Evolutionary conservation across 352 stramenopile species (phyloP).

Genomic region (Phytopythium chamaehyphon): DNA sequence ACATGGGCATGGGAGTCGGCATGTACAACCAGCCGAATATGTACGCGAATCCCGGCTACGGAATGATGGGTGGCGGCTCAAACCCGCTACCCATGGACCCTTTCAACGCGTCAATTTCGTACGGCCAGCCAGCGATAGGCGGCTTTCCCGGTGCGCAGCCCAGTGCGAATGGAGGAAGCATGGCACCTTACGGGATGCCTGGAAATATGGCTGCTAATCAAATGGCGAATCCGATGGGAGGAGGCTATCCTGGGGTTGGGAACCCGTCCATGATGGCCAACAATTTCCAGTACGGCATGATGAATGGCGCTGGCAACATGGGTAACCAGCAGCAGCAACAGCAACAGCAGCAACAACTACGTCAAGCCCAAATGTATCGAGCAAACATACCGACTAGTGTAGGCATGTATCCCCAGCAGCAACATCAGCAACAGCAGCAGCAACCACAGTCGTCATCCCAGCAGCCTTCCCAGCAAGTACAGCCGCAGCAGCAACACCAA

Average conservation of each 20-base stretch:
- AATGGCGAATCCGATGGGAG: conserved; percentile 54
- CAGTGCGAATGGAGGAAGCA: conserved; percentile 9
- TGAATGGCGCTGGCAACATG: background rate
- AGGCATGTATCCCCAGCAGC: conserved; percentile 6
- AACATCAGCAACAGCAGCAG: conserved; percentile 19
- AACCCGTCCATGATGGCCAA: conserved; percentile 26
- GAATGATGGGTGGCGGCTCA: conserved; percentile 21
- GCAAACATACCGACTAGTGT: background rate
- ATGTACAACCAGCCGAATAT: conserved; percentile 49
- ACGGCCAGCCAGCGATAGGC: conserved; percentile 17
- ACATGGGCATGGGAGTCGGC: conserved; percentile 18
- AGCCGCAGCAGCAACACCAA: conserved; percentile 12
- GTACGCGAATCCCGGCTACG: conserved; percentile 14
- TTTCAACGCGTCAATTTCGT: conserved; percentile 55
- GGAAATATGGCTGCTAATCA: conserved; percentile 31
- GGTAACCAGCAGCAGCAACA: conserved; percentile 15
- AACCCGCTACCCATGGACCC: conserved; percentile 55
- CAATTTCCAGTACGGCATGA: conserved; percentile 36
- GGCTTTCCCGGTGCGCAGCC: conserved; percentile 25
- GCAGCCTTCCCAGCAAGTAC: conserved; percentile 16
- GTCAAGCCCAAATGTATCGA: conserved; percentile 5
- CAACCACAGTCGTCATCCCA: conserved; percentile 14
- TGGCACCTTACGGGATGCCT: conserved; percentile 22
- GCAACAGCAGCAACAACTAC: conserved; percentile 14
- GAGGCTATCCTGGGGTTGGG: conserved; percentile 14